Conservation (phyloP, 768 basidiomycete genomes). For the Serendipita indica region DNA sequence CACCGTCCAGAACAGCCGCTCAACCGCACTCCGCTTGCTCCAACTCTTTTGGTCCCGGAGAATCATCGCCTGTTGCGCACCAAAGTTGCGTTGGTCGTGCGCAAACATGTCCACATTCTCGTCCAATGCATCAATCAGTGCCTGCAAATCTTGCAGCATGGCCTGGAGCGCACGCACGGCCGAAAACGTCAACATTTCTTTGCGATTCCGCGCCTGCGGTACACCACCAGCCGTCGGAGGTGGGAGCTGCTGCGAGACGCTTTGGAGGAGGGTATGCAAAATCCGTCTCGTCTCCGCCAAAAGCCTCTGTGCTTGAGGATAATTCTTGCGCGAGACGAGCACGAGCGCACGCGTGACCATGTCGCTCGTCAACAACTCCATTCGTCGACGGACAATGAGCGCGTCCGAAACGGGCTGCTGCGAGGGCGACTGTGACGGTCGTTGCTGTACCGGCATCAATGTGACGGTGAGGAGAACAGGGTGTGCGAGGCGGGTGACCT, state of each 20-base stretch:
- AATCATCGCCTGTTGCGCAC: slow-evolving; percentile 98
- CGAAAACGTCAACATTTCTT: slow-evolving; percentile 56
- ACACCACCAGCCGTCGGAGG: slow-evolving; percentile 30
- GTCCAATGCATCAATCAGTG: slow-evolving; percentile 73
- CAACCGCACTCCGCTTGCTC: slow-evolving; percentile 82
- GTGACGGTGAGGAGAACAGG: slow-evolving; percentile 93
- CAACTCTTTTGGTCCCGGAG: slow-evolving; percentile 91
- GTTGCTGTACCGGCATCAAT: slow-evolving; percentile 42
- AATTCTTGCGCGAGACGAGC: slow-evolving; percentile 82
- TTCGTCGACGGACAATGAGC: slow-evolving; percentile 78
- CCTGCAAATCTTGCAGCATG: slow-evolving; percentile 75
- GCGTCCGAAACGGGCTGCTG: slow-evolving; percentile 54
- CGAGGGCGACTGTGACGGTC: slow-evolving; percentile 25
- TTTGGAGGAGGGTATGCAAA: slow-evolving; percentile 78
- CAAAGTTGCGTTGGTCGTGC: slow-evolving; percentile 86
- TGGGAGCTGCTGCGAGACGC: slow-evolving; percentile 57
- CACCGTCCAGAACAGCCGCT: slow-evolving; percentile 82
- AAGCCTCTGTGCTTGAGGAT: slow-evolving; percentile 78
- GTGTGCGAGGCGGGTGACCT: slow-evolving; percentile 76
- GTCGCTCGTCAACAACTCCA: slow-evolving; percentile 93
- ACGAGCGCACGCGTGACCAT: slow-evolving; percentile 94
- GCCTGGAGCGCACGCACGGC: slow-evolving; percentile 72
- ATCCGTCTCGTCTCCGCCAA: slow-evolving; percentile 85
- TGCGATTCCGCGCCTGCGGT: slow-evolving; percentile 50
- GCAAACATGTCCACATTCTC: slow-evolving; percentile 88